These are phyloP conservation scores for Penicillium atrosanguineum DNA, from an alignment of 495 filamentous ascomycete species.

Conservation along the genomic window DNA sequence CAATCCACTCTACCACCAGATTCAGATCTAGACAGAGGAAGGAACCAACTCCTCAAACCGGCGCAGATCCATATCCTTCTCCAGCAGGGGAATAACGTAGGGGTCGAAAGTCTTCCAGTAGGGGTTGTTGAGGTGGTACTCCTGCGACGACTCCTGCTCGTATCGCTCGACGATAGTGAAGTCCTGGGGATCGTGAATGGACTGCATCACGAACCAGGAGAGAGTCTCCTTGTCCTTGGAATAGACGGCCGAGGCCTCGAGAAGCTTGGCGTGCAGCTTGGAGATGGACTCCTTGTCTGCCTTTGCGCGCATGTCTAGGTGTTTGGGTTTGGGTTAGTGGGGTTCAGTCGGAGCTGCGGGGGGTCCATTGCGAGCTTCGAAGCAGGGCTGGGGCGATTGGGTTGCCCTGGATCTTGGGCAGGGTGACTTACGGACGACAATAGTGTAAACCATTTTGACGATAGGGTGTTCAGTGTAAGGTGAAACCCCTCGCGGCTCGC, in stretches of 20 bases:
- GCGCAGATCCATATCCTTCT: conserved; percentile 62
- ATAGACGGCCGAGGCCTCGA: conserved; percentile 63
- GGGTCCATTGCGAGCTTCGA: background rate
- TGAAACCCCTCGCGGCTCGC: conserved; percentile 7
- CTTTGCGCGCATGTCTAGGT: conserved; percentile 59
- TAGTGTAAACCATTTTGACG: conserved; percentile 51
- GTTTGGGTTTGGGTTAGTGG: background rate
- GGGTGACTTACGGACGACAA: conserved; percentile 49
- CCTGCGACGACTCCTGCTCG: conserved; percentile 52
- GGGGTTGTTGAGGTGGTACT: conserved; percentile 63
- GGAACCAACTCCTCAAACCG: conserved; percentile 54
- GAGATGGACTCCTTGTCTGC: conserved; percentile 55
- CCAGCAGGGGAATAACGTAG: conserved; percentile 61
- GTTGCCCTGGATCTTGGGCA: background rate
- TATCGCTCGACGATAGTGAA: conserved; percentile 72
- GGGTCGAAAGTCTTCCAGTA: conserved; percentile 72
- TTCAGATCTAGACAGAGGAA: background rate
- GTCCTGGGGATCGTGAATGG: conserved; percentile 57
- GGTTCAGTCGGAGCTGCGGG: background rate
- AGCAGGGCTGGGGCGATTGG: background rate
- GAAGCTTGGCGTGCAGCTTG: conserved; percentile 63
- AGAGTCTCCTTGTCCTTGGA: conserved; percentile 65
- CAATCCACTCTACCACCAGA: background rate
- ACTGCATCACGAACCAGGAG: conserved; percentile 68
- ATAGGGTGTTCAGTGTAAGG: background rate